phyloP scores from a whole-genome alignment of 1,284 basidiomycete genomes.

The Pseudozyma pruni region DNA sequence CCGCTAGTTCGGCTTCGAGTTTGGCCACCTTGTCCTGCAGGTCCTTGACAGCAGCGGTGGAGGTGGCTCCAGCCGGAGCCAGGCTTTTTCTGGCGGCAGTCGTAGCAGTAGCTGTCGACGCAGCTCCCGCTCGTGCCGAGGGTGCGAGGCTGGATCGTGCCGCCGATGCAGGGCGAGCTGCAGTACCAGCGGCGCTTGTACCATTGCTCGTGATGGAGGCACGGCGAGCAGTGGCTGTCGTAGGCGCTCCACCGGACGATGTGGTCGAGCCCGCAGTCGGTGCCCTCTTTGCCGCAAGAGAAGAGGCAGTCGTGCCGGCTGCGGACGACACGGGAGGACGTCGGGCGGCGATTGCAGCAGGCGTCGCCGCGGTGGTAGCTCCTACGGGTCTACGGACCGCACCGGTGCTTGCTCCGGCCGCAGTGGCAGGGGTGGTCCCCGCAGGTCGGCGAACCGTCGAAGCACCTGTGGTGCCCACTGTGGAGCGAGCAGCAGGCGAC shows the following conservation, averaged over 20 bases:
- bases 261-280: slow-evolving; percentile 32
- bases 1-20: slow-evolving; percentile 49
- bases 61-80: slow-evolving; percentile 15
- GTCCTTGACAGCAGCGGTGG: slow-evolving; percentile 36
- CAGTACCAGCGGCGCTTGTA: slow-evolving; percentile 22
- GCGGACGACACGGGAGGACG: slow-evolving; percentile 39
- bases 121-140: slow-evolving; percentile 11
- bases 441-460: slow-evolving; percentile 13
- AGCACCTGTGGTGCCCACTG: slow-evolving; percentile 14
- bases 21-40: slow-evolving; percentile 46
- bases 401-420: slow-evolving; percentile 12
- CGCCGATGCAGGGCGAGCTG: slow-evolving; percentile 23
- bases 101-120: slow-evolving; percentile 7
- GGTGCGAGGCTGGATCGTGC: slow-evolving; percentile 31
- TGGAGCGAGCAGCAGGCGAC: slow-evolving; percentile 39
- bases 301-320: slow-evolving; percentile 18
- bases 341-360: slow-evolving; percentile 27
- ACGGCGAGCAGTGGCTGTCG: slow-evolving; percentile 32
- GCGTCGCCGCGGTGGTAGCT: slow-evolving; percentile 15
- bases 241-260: slow-evolving; percentile 22
- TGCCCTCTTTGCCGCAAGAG: slow-evolving; percentile 25
- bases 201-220: slow-evolving; percentile 44
- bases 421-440: slow-evolving; percentile 10
- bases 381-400: slow-evolving; percentile 28
- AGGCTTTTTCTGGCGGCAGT: slow-evolving; percentile 33